Conservation (phyloP, 176 grass and related monocot species). For the Eragrostis nindensis region DNA sequence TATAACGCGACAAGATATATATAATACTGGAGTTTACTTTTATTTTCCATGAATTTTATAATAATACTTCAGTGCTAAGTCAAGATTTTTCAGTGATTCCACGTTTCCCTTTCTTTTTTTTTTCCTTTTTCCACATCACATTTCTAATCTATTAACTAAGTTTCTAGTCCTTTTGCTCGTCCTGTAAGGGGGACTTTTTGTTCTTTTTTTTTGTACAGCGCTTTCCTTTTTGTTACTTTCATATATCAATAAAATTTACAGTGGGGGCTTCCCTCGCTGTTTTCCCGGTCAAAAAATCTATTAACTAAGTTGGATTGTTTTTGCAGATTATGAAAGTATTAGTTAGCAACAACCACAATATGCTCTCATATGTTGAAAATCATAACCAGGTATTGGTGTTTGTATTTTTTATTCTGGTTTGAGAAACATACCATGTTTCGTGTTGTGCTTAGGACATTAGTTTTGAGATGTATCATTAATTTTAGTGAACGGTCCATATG, state of each 20-base stretch:
- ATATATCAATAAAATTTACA: too few species aligned
- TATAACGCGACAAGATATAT: conserved; percentile 12
- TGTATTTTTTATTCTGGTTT: conserved; percentile 11
- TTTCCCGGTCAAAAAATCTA: too few species aligned
- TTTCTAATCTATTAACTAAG: conserved; percentile 19
- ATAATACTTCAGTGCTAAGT: not conserved
- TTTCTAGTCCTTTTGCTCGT: too few species aligned
- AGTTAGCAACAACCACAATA: conserved; percentile 61
- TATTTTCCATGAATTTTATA: conserved; percentile 19
- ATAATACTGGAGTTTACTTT: not conserved
- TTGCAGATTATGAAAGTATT: conserved; percentile 87
- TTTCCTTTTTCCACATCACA: not conserved
- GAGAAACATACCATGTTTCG: conserved; percentile 12
- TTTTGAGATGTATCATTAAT: not conserved
- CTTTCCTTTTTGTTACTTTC: too few species aligned
- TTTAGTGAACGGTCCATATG: not conserved
- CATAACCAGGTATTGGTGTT: conserved; percentile 71
- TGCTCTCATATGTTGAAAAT: conserved; percentile 90
- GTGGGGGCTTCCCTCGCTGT: too few species aligned
- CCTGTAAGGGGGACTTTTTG: too few species aligned
- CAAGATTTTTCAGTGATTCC: not conserved
- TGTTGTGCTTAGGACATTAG: conserved; percentile 37
- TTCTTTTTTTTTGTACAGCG: too few species aligned
- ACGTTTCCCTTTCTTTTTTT: not conserved
- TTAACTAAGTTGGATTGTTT: conserved; percentile 13